phyloP scores from a whole-genome alignment of 2,329 filamentous ascomycete species.

The Fusarium transvaalense region DNA sequence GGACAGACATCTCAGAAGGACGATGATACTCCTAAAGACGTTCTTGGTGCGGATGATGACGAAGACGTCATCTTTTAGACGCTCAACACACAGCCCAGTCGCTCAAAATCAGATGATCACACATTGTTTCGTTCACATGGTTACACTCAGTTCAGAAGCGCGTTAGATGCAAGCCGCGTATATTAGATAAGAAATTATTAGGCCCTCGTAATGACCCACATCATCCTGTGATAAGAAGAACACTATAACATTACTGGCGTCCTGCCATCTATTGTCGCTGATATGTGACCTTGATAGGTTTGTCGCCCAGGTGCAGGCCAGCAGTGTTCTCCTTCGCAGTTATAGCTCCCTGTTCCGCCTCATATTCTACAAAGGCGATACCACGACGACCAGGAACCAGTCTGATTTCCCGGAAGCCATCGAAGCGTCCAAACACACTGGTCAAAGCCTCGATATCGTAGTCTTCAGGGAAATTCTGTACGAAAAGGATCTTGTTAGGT shows the following conservation, averaged over 20 bases:
- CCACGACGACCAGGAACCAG: constrained; percentile 86
- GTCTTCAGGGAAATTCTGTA: constrained; percentile 91
- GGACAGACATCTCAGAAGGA: constrained; percentile 57
- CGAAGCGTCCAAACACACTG: constrained; percentile 86
- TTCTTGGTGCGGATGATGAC: constrained; percentile 81
- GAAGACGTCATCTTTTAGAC: constrained; percentile 86
- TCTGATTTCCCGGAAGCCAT: constrained; percentile 93
- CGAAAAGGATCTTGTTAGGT: constrained; percentile 95
- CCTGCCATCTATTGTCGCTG: constrained; percentile 77
- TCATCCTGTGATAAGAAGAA: background rate
- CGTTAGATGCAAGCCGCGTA: background rate
- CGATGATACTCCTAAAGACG: constrained; percentile 64
- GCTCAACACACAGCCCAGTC: background rate
- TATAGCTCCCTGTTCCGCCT: constrained; percentile 88
- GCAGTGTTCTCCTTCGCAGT: constrained; percentile 93
- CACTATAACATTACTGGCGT: background rate
- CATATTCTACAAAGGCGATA: constrained; percentile 97
- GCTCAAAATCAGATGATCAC: background rate
- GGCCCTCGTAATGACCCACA: background rate
- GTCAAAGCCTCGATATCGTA: constrained; percentile 85
- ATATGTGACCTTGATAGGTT: constrained; percentile 94
- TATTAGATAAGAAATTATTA: constrained; percentile 3
- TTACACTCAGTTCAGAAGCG: background rate
- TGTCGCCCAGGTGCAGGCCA: constrained; percentile 81
- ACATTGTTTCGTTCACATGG: background rate